Evolutionary conservation across 257 asterid species (phyloP), one percentile per base, ranked within the genome.

Genomic region (Capsicum pubescens): DNA sequence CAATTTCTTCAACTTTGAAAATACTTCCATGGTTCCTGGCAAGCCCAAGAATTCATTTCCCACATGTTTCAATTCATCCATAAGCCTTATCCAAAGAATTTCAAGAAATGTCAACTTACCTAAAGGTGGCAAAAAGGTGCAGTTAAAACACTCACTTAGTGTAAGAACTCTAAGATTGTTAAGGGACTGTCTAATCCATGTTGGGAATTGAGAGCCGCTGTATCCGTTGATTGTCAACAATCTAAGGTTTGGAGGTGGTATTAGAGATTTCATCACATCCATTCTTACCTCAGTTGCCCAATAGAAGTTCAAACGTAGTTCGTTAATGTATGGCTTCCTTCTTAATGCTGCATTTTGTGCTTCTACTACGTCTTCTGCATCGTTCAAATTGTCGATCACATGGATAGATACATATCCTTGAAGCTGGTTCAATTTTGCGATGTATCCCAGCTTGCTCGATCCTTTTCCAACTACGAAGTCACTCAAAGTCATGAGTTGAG

Each of bases 1-100:
- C 74, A 88, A 68, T 3, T 3, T 54, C 86, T 67, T 87, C 83
- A 87, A 76, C 76, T 83, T 83, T 8, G 90, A 88, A 68, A 83
- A 87, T 56, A 56, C 55, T 46, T 48, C n/a, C 2, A 8, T 60
- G 17, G 60, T 26, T 39, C 59, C 48, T 6, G 79, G 69, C 1
- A 81, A n/a, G 9, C 88, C 87, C 85, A 85, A 54, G 17, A 88
- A 84, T 26, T 88, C 86, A 16, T 55, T 58, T 14, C 87, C 89
- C 35, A 88, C 63, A 15, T 54, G 42, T 83, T 82, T 60, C 71
- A 88, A 39, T 10, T 42, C 71, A 10, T 12, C 55, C 87, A 74
- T 79, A 9, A 7, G 4, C 10, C 13, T n/a, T 14, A 87, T 39
- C 8, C 52, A 46, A 76, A 87, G 87, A 26, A 35, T 57, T 74